These are phyloP conservation scores for Ogataea glucozyma DNA, from an alignment of 805 yeast genomes.

Conservation along the genomic window DNA sequence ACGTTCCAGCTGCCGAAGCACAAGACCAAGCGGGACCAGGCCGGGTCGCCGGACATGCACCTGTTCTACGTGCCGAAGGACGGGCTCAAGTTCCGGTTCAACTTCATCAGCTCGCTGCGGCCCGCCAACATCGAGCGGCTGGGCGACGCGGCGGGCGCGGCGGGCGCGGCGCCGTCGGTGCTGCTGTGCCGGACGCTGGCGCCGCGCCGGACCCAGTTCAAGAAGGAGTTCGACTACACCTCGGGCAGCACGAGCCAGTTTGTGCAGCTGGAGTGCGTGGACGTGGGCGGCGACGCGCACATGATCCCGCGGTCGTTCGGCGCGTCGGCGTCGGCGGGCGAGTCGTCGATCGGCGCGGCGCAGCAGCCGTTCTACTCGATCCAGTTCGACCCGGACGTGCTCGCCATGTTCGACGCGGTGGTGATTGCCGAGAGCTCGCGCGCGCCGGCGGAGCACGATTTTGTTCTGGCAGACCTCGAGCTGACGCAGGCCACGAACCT, in stretches of 20 bases:
- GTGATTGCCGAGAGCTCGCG: slow-evolving; percentile 43
- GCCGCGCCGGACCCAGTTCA: slow-evolving; percentile 18
- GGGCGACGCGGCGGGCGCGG: slow-evolving; percentile 17
- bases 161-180: slow-evolving; percentile 29
- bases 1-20: slow-evolving; percentile 30
- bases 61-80: slow-evolving; percentile 36
- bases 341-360: slow-evolving; percentile 58
- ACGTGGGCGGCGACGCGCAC: slow-evolving; percentile 39
- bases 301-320: slow-evolving; percentile 53
- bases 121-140: slow-evolving; percentile 30
- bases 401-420: slow-evolving; percentile 50
- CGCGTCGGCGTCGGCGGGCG: slow-evolving; percentile 39
- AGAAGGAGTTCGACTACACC: slow-evolving; percentile 40
- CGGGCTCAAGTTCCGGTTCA: slow-evolving; percentile 30
- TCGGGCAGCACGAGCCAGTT: slow-evolving; percentile 37
- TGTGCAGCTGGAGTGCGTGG: slow-evolving; percentile 47
- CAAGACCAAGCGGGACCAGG: slow-evolving; percentile 18
- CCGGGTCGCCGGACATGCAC: slow-evolving; percentile 34
- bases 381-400: slow-evolving; percentile 39
- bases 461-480: slow-evolving; percentile 41
- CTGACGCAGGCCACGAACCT: slow-evolving; percentile 26
- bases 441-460: slow-evolving; percentile 28
- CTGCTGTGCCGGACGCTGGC: slow-evolving; percentile 32
- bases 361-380: slow-evolving; percentile 50
- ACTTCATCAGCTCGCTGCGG: slow-evolving; percentile 33